A percentile compares a stretch with the other conserved stretches of the same genome.
phyloP scores from a whole-genome alignment of 176 grass and related monocot genomes.

The Musa acuminata region DNA sequence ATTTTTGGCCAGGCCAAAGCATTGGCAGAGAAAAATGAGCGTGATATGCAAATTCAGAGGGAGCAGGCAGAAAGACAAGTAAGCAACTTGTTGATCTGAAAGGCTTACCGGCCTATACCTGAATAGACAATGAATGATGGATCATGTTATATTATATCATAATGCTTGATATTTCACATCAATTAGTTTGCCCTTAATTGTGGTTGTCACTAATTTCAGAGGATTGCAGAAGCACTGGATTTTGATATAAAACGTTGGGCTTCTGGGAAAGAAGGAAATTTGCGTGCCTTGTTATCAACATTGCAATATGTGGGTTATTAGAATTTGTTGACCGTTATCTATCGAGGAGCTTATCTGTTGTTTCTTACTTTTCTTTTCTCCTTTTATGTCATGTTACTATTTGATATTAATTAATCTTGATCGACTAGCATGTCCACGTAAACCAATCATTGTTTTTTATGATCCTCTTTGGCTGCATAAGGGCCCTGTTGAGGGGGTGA shows the following conservation, averaged over 20 bases:
- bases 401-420: neutral
- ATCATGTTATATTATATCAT: neutral
- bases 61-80: constrained; percentile 81
- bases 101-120: neutral
- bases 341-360: neutral
- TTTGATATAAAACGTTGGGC: constrained; percentile 92
- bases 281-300: constrained; percentile 85
- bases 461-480: neutral
- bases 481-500: neutral
- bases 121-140: neutral
- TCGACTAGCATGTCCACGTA: neutral
- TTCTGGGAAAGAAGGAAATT: constrained; percentile 92
- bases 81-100: constrained; percentile 18
- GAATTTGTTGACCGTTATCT: neutral
- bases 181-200: constrained; percentile 19
- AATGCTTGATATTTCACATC: constrained; percentile 13
- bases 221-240: constrained; percentile 57
- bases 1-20: constrained; percentile 49
- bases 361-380: neutral
- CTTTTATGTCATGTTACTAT: neutral
- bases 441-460: neutral
- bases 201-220: constrained; percentile 49
- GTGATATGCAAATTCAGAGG: constrained; percentile 61
- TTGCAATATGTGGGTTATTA: constrained; percentile 77
- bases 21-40: constrained; percentile 76